phyloP scores from a whole-genome alignment of 345 rosid genomes.

The Citrus sinensis region DVS_A1.0 CM039166.1:8887501-8888000 shows the following conservation, averaged over 20 bases:
- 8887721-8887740: background rate
- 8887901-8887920: background rate
- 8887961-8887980: background rate
- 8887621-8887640: background rate
- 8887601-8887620: background rate
- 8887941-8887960: background rate
- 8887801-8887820: background rate
- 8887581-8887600: background rate
- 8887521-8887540: background rate
- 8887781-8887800: background rate
- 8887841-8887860: background rate
- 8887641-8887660: background rate
- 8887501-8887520: background rate
- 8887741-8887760: background rate
- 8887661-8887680: background rate
- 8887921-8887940: background rate
- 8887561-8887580: background rate
- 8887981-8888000: background rate
- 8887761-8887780: background rate
- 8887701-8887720: background rate
- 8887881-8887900: background rate
- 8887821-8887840: background rate
- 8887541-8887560: background rate
- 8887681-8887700: background rate
- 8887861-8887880: background rate